These are phyloP conservation scores for Teratosphaeria pseudoeucalypti DNA, from an alignment of 2,329 filamentous ascomycete genomes.

Conservation along the genomic window DNA sequence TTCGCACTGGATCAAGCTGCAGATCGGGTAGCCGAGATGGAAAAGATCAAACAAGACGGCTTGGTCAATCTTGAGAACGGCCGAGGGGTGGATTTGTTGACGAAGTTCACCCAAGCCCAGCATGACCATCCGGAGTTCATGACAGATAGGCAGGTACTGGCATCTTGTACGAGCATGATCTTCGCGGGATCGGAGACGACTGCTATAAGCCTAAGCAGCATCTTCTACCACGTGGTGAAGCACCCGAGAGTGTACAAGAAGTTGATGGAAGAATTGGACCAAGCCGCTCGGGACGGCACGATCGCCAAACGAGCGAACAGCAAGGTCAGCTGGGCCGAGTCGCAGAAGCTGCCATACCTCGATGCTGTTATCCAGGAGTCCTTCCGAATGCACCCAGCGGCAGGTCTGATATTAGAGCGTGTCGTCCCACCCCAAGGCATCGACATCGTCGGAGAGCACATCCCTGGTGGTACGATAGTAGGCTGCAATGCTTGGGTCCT, in stretches of 20 bases:
- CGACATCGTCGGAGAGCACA: constrained; percentile 50
- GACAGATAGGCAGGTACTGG: constrained; percentile 57
- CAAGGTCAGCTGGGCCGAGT: constrained; percentile 59
- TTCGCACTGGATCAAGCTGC: constrained; percentile 60
- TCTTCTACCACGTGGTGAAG: constrained; percentile 66
- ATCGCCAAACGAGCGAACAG: constrained; percentile 38
- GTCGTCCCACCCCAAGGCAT: constrained; percentile 56
- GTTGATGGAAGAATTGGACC: constrained; percentile 54
- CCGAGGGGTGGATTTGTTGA: constrained; percentile 50
- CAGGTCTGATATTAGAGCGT: constrained; percentile 62
- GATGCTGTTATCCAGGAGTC: constrained; percentile 70
- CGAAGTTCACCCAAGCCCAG: constrained; percentile 61
- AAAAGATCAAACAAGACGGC: constrained; percentile 36
- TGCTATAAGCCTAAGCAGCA: constrained; percentile 58
- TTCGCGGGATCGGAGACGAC: constrained; percentile 72
- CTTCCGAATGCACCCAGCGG: constrained; percentile 64
- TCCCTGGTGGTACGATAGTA: constrained; percentile 62
- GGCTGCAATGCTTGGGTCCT: constrained; percentile 68
- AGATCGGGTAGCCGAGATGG: constrained; percentile 49
- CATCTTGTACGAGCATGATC: constrained; percentile 60
- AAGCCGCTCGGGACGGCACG: constrained; percentile 41
- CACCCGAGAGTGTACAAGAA: constrained; percentile 46
- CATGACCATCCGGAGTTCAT: constrained; percentile 61
- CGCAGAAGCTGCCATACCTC: constrained; percentile 61
- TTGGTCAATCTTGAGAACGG: constrained; percentile 23